Percentiles rank a stretch among this genome's conserved stretches.
phyloP scores from a whole-genome alignment of 441 rosid species.

The Macaranga tanarius region DNA sequence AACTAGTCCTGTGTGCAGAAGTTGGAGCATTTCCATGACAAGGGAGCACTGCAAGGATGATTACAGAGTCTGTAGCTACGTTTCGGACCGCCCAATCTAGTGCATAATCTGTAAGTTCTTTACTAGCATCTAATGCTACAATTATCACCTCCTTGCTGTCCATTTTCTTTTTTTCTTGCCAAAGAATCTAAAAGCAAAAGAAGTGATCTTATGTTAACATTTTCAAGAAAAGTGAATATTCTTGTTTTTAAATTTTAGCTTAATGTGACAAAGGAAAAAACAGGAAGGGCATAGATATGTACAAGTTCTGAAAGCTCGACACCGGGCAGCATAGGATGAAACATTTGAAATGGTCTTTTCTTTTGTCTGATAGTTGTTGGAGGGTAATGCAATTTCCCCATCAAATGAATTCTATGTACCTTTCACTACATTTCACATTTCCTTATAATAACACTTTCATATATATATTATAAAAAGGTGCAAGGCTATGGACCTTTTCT shows the following conservation, averaged over 20 bases:
- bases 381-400: conserved; percentile 2
- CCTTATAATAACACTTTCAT: not conserved
- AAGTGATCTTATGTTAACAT: not conserved
- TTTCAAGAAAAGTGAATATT: not conserved
- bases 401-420: not conserved
- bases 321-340: conserved; percentile 25
- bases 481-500: not conserved
- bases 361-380: conserved; percentile 19
- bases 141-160: conserved; percentile 36
- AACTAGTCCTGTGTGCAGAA: not conserved
- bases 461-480: not conserved
- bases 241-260: not conserved
- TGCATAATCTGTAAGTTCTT: conserved; percentile 37
- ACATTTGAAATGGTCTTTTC: conserved; percentile 21
- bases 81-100: conserved; percentile 39
- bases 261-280: conserved; percentile 24
- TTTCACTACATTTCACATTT: not conserved
- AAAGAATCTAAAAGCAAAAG: not conserved
- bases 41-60: conserved; percentile 41
- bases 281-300: conserved; percentile 7
- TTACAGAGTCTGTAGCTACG: conserved; percentile 30
- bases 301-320: conserved; percentile 18
- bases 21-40: conserved; percentile 6
- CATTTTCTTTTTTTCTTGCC: conserved; percentile 11
- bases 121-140: conserved; percentile 41